Evolutionary conservation across 768 basidiomycete genomes (phyloP), one percentile per base, ranked within the genome.

Genomic region (Saitozyma sp.): DNA sequence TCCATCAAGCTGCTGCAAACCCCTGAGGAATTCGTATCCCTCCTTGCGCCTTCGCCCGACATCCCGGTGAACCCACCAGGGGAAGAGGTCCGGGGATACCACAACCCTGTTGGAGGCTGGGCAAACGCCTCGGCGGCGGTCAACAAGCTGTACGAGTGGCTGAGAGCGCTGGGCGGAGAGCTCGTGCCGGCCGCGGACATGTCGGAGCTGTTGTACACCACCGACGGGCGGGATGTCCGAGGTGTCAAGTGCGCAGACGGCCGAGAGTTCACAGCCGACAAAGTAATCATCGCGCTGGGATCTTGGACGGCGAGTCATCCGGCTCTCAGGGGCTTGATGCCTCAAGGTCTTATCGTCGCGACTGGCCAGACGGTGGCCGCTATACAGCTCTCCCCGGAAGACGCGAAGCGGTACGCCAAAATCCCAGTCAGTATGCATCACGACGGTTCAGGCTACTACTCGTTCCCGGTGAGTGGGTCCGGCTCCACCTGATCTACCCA

Each of bases 81-180:
- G 29, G 29, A 29, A 29, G 29, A 29, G 29, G 29, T 29, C 29
- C 41, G 56, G 43, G 67, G 59, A 6, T 68, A 68, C 50, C 42
- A 37, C 40, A 68, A 68, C 49, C 67, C 67, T 8, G 20, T 11
- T 20, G 67, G 67, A 38, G 67, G 67, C 1, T 68, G 67, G 67
- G 67, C 54, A 8, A 58, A 65, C 20, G 67, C 67, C 8, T 38
- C 67, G 11, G 48, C 38, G 14, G 67, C 67, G 0, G 57, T 64
- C 1, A 60, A 61, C 19, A 59, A 62, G 49, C 50, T 68, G 10
- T 65, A 65, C 50, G 41, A 51, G 40, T 17, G 16, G 52, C 13
- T 54, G 13, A 13, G 11, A 8, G 61, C 62, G 20, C 41, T 64
- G 8, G 63, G 63, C 9, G 67, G 63, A 16, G 19, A 29, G 1